Percentiles rank a stretch among this genome's conserved stretches.
phyloP scores from a whole-genome alignment of 441 rosid genomes.

The Populus hybrid region DNA sequence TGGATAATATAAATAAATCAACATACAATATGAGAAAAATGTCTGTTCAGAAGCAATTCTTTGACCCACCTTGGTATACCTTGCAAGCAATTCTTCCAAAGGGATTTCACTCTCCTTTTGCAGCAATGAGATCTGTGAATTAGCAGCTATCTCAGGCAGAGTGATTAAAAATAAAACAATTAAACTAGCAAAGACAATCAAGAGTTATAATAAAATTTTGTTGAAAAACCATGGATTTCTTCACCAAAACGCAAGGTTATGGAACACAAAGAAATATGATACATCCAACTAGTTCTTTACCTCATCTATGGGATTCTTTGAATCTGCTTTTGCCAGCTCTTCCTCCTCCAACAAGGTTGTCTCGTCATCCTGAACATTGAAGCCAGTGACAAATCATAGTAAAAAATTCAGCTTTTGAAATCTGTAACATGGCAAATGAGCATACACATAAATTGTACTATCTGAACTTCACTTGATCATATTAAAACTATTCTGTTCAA shows the following conservation, averaged over 20 bases:
- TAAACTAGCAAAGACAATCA: constrained; percentile 8
- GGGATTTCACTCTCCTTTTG: constrained; percentile 93
- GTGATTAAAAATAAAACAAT: neutral
- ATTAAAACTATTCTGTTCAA: neutral
- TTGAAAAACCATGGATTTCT: constrained; percentile 7
- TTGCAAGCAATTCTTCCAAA: constrained; percentile 85
- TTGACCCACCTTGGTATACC: constrained; percentile 93
- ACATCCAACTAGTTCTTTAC: constrained; percentile 35
- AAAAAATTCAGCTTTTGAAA: neutral
- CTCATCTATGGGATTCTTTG: constrained; percentile 67
- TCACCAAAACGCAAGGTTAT: constrained; percentile 14
- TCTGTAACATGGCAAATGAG: neutral
- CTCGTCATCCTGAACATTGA: constrained; percentile 82
- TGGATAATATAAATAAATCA: constrained; percentile 25
- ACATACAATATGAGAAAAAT: constrained; percentile 10
- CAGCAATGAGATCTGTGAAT: constrained; percentile 72
- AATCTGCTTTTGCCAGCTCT: constrained; percentile 77
- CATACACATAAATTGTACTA: constrained; percentile 6
- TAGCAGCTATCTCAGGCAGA: constrained; percentile 20
- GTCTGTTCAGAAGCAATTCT: constrained; percentile 24
- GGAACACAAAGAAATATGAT: constrained; percentile 15
- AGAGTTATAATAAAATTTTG: neutral
- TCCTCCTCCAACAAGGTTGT: constrained; percentile 87
- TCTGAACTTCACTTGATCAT: neutral
- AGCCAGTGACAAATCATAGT: neutral